phyloP scores from a whole-genome alignment of 2,329 filamentous ascomycete genomes.

The Chrysoporthe puriensis region DNA sequence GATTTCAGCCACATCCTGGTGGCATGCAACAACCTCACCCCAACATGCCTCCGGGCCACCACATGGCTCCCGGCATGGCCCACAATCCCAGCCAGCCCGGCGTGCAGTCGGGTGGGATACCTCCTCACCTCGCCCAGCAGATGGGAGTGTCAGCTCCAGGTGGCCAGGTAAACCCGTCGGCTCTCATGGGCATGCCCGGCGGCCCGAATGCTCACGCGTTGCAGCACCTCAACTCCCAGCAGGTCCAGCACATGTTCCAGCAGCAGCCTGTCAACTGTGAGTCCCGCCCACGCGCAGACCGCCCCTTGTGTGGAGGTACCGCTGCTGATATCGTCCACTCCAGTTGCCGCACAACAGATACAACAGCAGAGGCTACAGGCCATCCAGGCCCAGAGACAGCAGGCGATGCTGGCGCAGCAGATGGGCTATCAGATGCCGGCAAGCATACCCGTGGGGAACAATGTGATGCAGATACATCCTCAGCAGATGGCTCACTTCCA shows the following conservation, averaged over 20 bases:
- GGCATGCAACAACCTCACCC: slow-evolving; percentile 70
- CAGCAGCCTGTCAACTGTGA: slow-evolving; percentile 51
- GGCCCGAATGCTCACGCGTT: slow-evolving; percentile 72
- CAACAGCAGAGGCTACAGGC: slow-evolving; percentile 59
- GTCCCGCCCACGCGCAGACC: slow-evolving; percentile 30
- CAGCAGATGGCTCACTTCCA: slow-evolving; percentile 41
- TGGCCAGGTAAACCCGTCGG: slow-evolving; percentile 71
- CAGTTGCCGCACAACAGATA: slow-evolving; percentile 44
- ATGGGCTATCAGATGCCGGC: slow-evolving; percentile 51
- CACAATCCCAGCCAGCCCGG: slow-evolving; percentile 73
- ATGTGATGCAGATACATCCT: slow-evolving; percentile 44
- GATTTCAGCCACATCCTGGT: slow-evolving; percentile 69
- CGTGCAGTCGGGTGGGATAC: slow-evolving; percentile 65
- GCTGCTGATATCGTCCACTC: slow-evolving; percentile 1
- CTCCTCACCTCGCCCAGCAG: slow-evolving; percentile 68
- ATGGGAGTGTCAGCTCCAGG: slow-evolving; percentile 75
- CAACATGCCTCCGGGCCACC: slow-evolving; percentile 67
- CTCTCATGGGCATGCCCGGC: slow-evolving; percentile 79
- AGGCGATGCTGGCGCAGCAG: slow-evolving; percentile 59
- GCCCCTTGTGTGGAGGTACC: neutral
- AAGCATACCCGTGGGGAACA: slow-evolving; percentile 56
- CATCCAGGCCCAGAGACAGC: slow-evolving; percentile 57
- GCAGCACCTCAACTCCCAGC: slow-evolving; percentile 68
- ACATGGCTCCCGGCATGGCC: slow-evolving; percentile 64
- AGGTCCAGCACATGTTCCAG: slow-evolving; percentile 60